Evolutionary conservation across 2,329 filamentous ascomycete species (phyloP).

Genomic region (Emydomyces testavorans): DNA sequence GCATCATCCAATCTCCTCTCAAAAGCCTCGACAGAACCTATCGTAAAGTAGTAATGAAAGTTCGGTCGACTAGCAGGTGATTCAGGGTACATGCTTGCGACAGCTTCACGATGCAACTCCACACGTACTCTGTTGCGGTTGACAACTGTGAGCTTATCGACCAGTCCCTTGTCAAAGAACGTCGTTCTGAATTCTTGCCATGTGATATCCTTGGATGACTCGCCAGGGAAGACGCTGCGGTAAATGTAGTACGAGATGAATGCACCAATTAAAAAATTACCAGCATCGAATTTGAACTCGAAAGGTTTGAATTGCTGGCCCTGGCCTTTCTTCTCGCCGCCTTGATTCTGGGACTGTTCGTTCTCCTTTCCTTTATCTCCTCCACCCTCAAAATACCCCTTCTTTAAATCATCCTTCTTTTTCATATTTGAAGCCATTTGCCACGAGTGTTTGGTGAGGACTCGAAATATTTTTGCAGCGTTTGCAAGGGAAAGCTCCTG

Average conservation of each 20-base stretch:
- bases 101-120: slow-evolving; percentile 63
- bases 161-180: slow-evolving; percentile 89
- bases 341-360: slow-evolving; percentile 16
- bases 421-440: slow-evolving; percentile 35
- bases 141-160: slow-evolving; percentile 79
- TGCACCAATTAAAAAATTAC: slow-evolving; percentile 45
- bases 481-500: slow-evolving; percentile 42
- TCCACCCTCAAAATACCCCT: slow-evolving; percentile 4
- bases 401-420: slow-evolving; percentile 20
- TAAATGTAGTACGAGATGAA: slow-evolving; percentile 54
- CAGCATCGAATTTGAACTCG: slow-evolving; percentile 44
- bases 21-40: slow-evolving; percentile 87
- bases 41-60: slow-evolving; percentile 86
- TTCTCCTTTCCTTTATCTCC: slow-evolving; percentile 4
- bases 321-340: slow-evolving; percentile 25
- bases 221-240: slow-evolving; percentile 53
- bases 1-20: slow-evolving; percentile 80
- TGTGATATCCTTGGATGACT: slow-evolving; percentile 69
- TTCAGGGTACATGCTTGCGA: slow-evolving; percentile 62
- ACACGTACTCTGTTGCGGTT: slow-evolving; percentile 69
- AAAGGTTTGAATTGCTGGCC: slow-evolving; percentile 28
- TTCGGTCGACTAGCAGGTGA: slow-evolving; percentile 55
- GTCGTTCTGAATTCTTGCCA: slow-evolving; percentile 94
- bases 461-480: slow-evolving; percentile 49
- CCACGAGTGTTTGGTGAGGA: slow-evolving; percentile 47